Conservation (phyloP, 2,329 filamentous ascomycete genomes). For the Xylariaceae sp. region DNA sequence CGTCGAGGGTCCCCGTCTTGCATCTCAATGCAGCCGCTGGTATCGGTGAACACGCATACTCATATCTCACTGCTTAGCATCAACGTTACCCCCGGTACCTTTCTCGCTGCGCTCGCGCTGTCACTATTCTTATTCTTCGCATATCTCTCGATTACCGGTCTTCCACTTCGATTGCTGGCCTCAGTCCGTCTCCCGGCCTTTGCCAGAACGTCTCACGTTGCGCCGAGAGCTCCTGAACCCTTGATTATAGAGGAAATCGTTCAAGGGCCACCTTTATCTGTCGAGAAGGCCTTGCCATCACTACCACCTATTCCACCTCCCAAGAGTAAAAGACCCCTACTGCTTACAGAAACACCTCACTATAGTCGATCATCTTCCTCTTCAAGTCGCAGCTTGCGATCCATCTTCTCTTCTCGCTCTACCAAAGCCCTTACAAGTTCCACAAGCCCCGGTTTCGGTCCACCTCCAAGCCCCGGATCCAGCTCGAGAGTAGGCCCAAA, state of each 20-base stretch:
- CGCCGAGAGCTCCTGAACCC: constrained; percentile 2
- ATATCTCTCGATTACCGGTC: constrained; percentile 39
- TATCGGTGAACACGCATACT: constrained; percentile 60
- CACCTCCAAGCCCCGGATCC: constrained; percentile 3
- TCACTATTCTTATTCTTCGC: constrained; percentile 48
- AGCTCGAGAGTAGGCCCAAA: constrained; percentile 4
- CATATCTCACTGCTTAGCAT: constrained; percentile 59
- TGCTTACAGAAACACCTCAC: constrained; percentile 23
- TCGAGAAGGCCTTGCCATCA: constrained; percentile 17
- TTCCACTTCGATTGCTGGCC: constrained; percentile 36
- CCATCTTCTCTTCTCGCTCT: constrained; percentile 24
- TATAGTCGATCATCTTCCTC: constrained; percentile 16
- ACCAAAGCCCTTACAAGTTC: constrained; percentile 20
- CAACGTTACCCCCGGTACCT: constrained; percentile 55
- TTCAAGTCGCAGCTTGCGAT: constrained; percentile 26
- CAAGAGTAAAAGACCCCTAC: constrained; percentile 18
- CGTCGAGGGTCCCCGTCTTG: constrained; percentile 15
- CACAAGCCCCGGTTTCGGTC: neutral
- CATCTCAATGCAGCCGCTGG: constrained; percentile 52
- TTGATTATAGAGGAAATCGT: constrained; percentile 10
- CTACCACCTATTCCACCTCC: constrained; percentile 20
- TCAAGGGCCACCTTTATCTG: constrained; percentile 3
- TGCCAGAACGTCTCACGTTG: constrained; percentile 4
- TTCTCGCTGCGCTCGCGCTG: constrained; percentile 48
- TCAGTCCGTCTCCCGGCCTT: constrained; percentile 15